phyloP scores from a whole-genome alignment of 495 filamentous ascomycete species.

The Aspergillus bertholletiae region DNA sequence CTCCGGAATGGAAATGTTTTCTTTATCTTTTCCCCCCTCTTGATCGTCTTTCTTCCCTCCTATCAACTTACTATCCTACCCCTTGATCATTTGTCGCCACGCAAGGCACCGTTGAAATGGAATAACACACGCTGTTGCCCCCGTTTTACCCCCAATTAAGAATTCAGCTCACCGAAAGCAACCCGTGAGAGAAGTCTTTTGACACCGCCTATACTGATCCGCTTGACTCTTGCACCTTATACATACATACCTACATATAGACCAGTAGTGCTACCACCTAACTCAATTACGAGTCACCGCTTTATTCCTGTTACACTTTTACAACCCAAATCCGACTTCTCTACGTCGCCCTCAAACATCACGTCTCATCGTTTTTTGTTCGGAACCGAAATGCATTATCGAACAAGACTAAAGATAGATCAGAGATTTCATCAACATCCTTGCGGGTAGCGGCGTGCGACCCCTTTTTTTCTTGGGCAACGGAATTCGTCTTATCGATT shows the following conservation, averaged over 20 bases:
- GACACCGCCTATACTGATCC: too few species aligned
- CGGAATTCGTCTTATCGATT: not conserved
- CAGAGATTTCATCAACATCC: conserved; percentile 12
- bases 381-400: conserved; percentile 6
- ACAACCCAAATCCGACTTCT: not conserved
- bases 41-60: not conserved
- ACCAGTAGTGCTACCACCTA: too few species aligned
- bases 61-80: not conserved
- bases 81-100: not conserved
- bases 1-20: too few species aligned
- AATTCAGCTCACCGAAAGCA: not conserved
- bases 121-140: conserved; percentile 17
- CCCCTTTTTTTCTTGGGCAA: not conserved
- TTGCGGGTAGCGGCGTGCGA: conserved; percentile 18
- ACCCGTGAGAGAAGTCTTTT: not conserved
- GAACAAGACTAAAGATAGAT: conserved; percentile 10
- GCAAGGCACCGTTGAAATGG: conserved; percentile 9
- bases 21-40: not conserved
- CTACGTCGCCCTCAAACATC: not conserved
- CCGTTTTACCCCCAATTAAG: not conserved
- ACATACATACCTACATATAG: not conserved
- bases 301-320: too few species aligned
- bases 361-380: not conserved
- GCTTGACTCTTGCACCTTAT: not conserved
- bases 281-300: too few species aligned